phyloP scores from a whole-genome alignment of 1,139 yeast genomes.

The Suhomyces chickasaworum region DNA sequence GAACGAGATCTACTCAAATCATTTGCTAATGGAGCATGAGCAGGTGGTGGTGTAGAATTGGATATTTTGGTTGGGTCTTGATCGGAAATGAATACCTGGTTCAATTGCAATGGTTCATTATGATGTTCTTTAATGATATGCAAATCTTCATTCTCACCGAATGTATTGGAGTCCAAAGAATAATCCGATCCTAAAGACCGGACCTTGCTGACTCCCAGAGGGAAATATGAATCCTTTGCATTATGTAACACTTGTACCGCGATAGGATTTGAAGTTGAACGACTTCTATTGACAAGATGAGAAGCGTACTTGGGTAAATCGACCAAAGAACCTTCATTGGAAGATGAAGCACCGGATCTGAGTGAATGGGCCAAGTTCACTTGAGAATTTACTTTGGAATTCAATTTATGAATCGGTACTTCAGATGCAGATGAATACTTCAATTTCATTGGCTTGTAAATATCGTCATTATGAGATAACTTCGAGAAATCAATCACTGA shows the following conservation, averaged over 20 bases:
- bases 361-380: constrained; percentile 30
- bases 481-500: constrained; percentile 48
- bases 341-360: constrained; percentile 24
- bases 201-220: constrained; percentile 22
- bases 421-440: constrained; percentile 43
- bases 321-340: constrained; percentile 30
- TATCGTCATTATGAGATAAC: constrained; percentile 38
- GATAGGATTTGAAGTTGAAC: constrained; percentile 28
- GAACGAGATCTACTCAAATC: constrained; percentile 33
- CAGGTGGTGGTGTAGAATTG: constrained; percentile 17
- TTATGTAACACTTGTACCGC: constrained; percentile 20
- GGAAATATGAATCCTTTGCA: constrained; percentile 37
- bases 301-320: constrained; percentile 30
- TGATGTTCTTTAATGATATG: constrained; percentile 29
- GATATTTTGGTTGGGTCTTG: constrained; percentile 1
- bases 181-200: constrained; percentile 22
- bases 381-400: constrained; percentile 46
- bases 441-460: constrained; percentile 44
- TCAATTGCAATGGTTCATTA: constrained; percentile 16
- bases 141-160: constrained; percentile 24
- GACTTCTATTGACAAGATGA: constrained; percentile 16
- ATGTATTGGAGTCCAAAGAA: constrained; percentile 19
- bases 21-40: constrained; percentile 18
- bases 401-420: constrained; percentile 43
- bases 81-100: constrained; percentile 5